phyloP scores from a whole-genome alignment of 805 yeast species.

The Ogataea nitratoaversa region DNA sequence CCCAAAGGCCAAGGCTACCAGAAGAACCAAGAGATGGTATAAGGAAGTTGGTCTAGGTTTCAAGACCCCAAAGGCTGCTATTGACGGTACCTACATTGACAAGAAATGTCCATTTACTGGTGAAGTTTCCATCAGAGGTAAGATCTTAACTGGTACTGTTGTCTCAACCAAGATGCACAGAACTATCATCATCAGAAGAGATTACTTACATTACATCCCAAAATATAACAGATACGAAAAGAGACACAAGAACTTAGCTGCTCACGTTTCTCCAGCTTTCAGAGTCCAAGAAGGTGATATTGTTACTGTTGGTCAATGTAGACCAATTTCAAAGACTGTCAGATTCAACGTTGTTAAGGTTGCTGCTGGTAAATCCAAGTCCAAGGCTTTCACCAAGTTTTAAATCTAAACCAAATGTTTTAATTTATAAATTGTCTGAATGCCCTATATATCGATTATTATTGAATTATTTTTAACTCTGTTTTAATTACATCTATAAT shows the following conservation, averaged over 20 bases:
- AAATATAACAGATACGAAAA: constrained; percentile 99
- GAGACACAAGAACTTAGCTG: constrained; percentile 99
- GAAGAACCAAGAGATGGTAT: constrained; percentile 99
- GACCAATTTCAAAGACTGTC: constrained; percentile 99
- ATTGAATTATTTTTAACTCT: constrained; percentile 2
- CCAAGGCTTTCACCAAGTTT: constrained; percentile 96
- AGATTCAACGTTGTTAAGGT: constrained; percentile 99
- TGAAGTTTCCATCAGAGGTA: constrained; percentile 97
- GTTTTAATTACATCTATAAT: constrained; percentile 1
- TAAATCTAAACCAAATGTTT: constrained; percentile 42
- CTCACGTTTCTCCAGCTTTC: constrained; percentile 99
- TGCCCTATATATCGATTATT: constrained; percentile 1
- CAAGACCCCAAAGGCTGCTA: constrained; percentile 99
- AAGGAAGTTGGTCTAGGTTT: constrained; percentile 99
- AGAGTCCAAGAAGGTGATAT: constrained; percentile 98
- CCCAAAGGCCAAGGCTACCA: constrained; percentile 99
- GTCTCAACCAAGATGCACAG: constrained; percentile 99
- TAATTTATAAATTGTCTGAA: background rate
- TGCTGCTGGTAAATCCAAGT: constrained; percentile 79
- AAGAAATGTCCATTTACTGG: constrained; percentile 99
- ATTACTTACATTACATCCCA: constrained; percentile 99
- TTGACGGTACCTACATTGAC: constrained; percentile 98
- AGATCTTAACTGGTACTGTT: constrained; percentile 98
- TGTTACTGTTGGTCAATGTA: constrained; percentile 99
- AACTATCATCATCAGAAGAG: constrained; percentile 99